Conservation (phyloP, 2,329 filamentous ascomycete species). For the Xylaria sp. region DNA sequence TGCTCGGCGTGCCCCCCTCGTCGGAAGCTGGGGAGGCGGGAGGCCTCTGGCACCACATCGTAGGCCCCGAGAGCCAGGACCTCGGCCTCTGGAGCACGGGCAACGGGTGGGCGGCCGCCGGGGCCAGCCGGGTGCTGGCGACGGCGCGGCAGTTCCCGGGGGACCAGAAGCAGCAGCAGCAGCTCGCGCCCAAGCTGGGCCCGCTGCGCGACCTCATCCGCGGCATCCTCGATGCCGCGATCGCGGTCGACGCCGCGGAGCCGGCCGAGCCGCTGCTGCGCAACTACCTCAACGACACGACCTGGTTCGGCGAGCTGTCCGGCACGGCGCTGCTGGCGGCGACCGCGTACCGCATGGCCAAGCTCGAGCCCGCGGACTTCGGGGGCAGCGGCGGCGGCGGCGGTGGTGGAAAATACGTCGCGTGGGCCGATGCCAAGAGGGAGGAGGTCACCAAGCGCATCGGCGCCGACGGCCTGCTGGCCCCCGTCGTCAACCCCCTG, state of each 20-base stretch:
- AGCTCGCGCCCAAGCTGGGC: conserved; percentile 39
- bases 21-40: conserved; percentile 33
- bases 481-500: conserved; percentile 47
- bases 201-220: conserved; percentile 39
- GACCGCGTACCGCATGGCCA: conserved; percentile 48
- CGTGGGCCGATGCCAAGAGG: conserved; percentile 47
- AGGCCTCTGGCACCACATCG: conserved; percentile 49
- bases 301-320: conserved; percentile 51
- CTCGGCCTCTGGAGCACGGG: conserved; percentile 49
- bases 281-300: conserved; percentile 49
- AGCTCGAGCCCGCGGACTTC: conserved; percentile 43
- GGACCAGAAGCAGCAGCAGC: conserved; percentile 28
- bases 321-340: conserved; percentile 50
- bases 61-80: conserved; percentile 41
- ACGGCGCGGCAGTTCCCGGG: conserved; percentile 44
- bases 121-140: conserved; percentile 49
- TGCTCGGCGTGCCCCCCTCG: conserved; percentile 37
- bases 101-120: conserved; percentile 52
- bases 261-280: conserved; percentile 41
- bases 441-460: conserved; percentile 40
- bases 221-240: conserved; percentile 35
- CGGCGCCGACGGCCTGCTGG: conserved; percentile 41
- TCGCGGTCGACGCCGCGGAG: conserved; percentile 33
- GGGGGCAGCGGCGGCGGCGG: too few species aligned
- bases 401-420: too few species aligned